A percentile compares a stretch with the other conserved stretches of the same genome.
phyloP scores from a whole-genome alignment of 345 rosid species.

The Murraya koenigii region DNA sequence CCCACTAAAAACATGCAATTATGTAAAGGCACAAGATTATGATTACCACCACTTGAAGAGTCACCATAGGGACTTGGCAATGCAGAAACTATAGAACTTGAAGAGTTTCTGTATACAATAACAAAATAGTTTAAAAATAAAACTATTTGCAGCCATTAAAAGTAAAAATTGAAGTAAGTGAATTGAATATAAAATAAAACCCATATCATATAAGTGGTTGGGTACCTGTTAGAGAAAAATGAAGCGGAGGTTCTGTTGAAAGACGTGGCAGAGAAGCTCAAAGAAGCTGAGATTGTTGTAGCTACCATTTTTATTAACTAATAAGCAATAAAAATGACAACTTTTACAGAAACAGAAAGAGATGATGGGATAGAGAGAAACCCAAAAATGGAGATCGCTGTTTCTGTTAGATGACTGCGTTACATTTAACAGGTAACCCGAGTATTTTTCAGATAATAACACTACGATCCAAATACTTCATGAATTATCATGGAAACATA shows the following conservation, averaged over 20 bases:
- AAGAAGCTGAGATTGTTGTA: constrained; percentile 40
- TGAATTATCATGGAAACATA: background rate
- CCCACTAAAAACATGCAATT: background rate
- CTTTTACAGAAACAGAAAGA: background rate
- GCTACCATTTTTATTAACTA: constrained; percentile 37
- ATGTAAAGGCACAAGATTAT: background rate
- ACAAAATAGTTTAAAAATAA: background rate
- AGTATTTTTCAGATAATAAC: background rate
- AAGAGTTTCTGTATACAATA: constrained; percentile 26
- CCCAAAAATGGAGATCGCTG: background rate
- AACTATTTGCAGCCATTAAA: background rate
- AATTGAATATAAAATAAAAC: background rate
- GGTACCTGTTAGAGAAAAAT: constrained; percentile 35
- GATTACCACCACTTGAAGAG: constrained; percentile 31
- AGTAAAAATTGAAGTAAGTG: background rate
- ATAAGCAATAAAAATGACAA: background rate
- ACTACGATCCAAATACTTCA: background rate
- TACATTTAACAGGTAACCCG: background rate
- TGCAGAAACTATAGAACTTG: constrained; percentile 35
- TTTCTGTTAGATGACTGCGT: background rate
- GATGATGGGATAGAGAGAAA: background rate
- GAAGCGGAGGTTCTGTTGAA: constrained; percentile 23
- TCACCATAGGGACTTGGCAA: constrained; percentile 40
- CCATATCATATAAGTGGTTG: background rate
- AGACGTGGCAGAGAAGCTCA: constrained; percentile 31